phyloP scores from a whole-genome alignment of 805 yeast species.

The Metschnikowia koreensis region DNA sequence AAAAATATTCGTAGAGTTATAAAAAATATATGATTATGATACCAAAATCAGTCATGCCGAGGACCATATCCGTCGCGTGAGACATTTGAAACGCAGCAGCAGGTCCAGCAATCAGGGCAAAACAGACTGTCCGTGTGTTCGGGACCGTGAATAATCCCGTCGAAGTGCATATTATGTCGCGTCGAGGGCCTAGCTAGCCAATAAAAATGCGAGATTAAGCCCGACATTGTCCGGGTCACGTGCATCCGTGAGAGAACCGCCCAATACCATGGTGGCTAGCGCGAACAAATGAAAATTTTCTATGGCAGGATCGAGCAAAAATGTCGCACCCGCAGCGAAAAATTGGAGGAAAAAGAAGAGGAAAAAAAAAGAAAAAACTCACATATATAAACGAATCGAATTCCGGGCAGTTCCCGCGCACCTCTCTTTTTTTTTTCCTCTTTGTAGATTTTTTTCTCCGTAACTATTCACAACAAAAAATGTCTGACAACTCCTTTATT shows the following conservation, averaged over 20 bases:
- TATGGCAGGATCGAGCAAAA: slow-evolving; percentile 8
- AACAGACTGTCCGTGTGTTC: not conserved
- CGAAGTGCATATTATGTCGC: slow-evolving; percentile 4
- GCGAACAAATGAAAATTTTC: slow-evolving; percentile 15
- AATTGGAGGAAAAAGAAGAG: too few relatives aligned
- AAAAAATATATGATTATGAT: too few relatives aligned
- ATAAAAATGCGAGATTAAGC: slow-evolving; percentile 9
- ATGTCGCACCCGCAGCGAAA: slow-evolving; percentile 13
- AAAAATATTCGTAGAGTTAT: too few relatives aligned
- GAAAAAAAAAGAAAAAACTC: slow-evolving; percentile 7
- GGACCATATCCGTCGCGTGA: too few relatives aligned
- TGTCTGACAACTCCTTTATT: slow-evolving; percentile 31
- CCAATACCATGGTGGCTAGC: slow-evolving; percentile 13
- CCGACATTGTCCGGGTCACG: slow-evolving; percentile 23
- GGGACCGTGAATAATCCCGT: not conserved
- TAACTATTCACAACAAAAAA: slow-evolving; percentile 15
- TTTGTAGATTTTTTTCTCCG: slow-evolving; percentile 16
- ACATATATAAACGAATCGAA: slow-evolving; percentile 19
- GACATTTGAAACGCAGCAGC: not conserved
- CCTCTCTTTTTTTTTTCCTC: slow-evolving; percentile 12
- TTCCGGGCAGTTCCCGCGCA: slow-evolving; percentile 9
- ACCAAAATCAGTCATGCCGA: too few relatives aligned
- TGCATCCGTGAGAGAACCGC: slow-evolving; percentile 13
- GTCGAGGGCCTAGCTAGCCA: slow-evolving; percentile 5
- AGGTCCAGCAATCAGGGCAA: not conserved